Base-by-base conservation (phyloP, 139 green algal genomes). In the Chlorokybus atmophyticus region DNA sequence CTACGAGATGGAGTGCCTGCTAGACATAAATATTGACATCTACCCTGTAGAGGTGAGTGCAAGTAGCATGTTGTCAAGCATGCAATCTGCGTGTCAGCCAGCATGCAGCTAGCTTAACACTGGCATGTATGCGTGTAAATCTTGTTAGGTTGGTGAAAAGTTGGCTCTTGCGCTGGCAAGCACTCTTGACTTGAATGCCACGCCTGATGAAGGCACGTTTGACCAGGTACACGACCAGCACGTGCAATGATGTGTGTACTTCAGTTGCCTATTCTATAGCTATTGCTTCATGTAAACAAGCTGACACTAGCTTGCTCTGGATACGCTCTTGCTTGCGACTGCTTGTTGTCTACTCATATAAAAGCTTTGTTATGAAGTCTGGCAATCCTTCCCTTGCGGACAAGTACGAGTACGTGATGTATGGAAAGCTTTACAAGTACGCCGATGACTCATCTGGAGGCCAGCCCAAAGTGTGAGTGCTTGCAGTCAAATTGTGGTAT, bases 401-500 rank as follows among this genome's bases (percentile, higher is more conserved):
- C 79, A 73, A 77, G 17, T 97, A 86, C 62, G 89, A 97, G 17
- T 97, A 96, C 64, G 89, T 96, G 19, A 95, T 93, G 82, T 75
- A 93, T 67, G 89, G 89, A 40, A 87, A 88, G 74, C 47, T 75
- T 3, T 77, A 67, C 55, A 74, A 77, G 40, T 88, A 80, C 73
- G 79, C 78, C 59, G 82, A 90, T 57, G 75, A 55, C 40, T 44
- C 10, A 8, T n/a, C 24, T 14, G 14, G 25, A 8, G 47, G 25
- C 10, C 10, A 10, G 14, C 35, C 35, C 35, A 55, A 32, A 55
- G 47, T 55, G 47, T 55, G 44, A 52, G 44, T 52, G 44, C 38
- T 44, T 23, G 38, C 38, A 23, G 38, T 17, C 14, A 17, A 17
- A 23, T 44, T 44, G 38, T 17, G 38, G 38, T 14, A 17, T 44